Percentiles rank a stretch among this genome's conserved stretches.
phyloP scores from a whole-genome alignment of 2,329 filamentous ascomycete species.

The Allantophomopsis cytisporea region DNA sequence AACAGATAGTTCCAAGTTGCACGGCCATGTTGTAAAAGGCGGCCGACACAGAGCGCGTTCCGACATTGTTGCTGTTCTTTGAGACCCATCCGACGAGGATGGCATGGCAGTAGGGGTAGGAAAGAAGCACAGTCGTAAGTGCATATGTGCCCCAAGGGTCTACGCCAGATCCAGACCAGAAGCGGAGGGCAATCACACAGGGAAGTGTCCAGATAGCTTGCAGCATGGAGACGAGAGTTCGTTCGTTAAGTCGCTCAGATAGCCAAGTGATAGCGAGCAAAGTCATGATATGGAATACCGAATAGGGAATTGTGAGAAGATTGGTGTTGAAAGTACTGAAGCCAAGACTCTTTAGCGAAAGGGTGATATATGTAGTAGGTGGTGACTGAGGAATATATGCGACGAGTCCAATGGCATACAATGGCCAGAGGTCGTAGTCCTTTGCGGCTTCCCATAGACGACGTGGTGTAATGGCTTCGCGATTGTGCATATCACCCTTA shows the following conservation, averaged over 20 bases:
- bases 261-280: conserved; percentile 29
- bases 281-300: conserved; percentile 10
- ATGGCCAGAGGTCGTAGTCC: conserved; percentile 40
- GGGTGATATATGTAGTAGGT: conserved; percentile 6
- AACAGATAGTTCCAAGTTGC: conserved; percentile 18
- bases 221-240: conserved; percentile 19
- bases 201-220: conserved; percentile 24
- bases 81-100: conserved; percentile 22
- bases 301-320: conserved; percentile 8
- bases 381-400: conserved; percentile 5
- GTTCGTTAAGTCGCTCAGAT: conserved; percentile 23
- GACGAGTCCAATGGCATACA: conserved; percentile 12
- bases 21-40: conserved; percentile 44
- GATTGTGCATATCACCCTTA: conserved; percentile 33
- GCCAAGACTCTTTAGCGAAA: conserved; percentile 7
- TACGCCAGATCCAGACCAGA: conserved; percentile 4
- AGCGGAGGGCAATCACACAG: conserved; percentile 17
- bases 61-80: conserved; percentile 25
- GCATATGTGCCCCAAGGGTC: conserved; percentile 14
- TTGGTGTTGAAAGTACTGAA: conserved; percentile 11
- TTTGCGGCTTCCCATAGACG: conserved; percentile 29
- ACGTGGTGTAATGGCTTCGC: conserved; percentile 27
- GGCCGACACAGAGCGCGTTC: conserved; percentile 44
- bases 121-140: conserved; percentile 16
- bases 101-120: conserved; percentile 4